Conservation (phyloP, 2,329 filamentous ascomycete species). For the Colletotrichum truncatum region DNA sequence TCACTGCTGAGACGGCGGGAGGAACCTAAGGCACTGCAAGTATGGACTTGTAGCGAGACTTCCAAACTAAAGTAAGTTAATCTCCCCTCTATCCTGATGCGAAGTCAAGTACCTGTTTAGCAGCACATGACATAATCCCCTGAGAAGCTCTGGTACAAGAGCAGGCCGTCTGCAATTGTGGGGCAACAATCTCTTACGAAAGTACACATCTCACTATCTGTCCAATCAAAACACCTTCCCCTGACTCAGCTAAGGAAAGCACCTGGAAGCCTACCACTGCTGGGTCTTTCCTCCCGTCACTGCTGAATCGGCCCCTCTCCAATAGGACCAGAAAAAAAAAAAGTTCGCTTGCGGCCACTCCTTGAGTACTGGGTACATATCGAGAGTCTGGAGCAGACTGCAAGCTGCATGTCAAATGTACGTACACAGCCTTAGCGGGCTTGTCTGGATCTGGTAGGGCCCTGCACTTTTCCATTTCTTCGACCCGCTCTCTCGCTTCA, state of each 20-base stretch:
- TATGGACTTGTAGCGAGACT: no score
- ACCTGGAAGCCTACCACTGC: not conserved
- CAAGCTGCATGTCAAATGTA: constrained; percentile 16
- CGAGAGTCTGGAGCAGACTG: not conserved
- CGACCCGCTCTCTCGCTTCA: constrained; percentile 29
- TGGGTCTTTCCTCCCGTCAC: not conserved
- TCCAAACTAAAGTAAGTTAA: not conserved
- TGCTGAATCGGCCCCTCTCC: no score
- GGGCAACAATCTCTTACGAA: not conserved
- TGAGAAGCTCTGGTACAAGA: not conserved
- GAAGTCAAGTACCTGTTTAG: constrained; percentile 1
- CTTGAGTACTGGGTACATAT: constrained; percentile 5
- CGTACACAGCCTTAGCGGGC: constrained; percentile 4
- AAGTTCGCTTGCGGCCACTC: constrained; percentile 3
- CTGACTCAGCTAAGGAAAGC: constrained; percentile 7
- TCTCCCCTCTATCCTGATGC: not conserved
- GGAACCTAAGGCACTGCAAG: no score
- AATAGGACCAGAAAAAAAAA: not conserved
- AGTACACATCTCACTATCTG: constrained; percentile 12
- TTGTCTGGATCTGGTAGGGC: constrained; percentile 9
- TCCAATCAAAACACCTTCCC: not conserved
- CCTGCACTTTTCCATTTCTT: constrained; percentile 29
- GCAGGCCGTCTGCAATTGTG: constrained; percentile 5
- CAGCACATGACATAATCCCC: constrained; percentile 20
- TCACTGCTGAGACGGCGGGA: no score